Conservation (phyloP, 164 flowering plant species). For the Tinospora cordifolia region DNA sequence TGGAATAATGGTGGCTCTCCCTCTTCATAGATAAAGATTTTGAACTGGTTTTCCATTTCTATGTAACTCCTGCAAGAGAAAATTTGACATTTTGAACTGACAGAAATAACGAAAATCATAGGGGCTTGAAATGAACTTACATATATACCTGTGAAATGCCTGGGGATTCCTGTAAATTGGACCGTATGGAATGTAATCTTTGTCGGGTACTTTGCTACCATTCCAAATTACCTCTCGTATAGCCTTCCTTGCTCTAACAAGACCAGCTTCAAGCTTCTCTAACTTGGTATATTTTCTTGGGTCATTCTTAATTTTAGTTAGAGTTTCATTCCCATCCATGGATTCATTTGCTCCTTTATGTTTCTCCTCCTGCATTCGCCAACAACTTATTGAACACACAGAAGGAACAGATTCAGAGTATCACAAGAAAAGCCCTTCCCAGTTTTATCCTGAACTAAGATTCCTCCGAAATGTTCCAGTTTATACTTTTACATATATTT, state of each 20-base stretch:
- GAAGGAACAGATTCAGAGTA: too few relatives aligned
- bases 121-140: neutral
- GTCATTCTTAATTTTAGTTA: neutral
- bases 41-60: slow-evolving; percentile 66
- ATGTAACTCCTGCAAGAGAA: slow-evolving; percentile 42
- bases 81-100: too few relatives aligned
- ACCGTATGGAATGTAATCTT: slow-evolving; percentile 29
- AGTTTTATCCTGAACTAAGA: too few relatives aligned
- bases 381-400: neutral
- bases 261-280: slow-evolving; percentile 26
- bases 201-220: slow-evolving; percentile 16
- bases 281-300: slow-evolving; percentile 11
- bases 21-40: slow-evolving; percentile 57
- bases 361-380: slow-evolving; percentile 5
- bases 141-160: slow-evolving; percentile 29
- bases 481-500: too few relatives aligned
- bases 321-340: neutral
- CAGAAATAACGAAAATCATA: neutral
- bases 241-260: slow-evolving; percentile 26
- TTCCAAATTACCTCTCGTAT: slow-evolving; percentile 24
- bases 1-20: slow-evolving; percentile 68
- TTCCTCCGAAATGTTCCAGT: too few relatives aligned
- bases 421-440: too few relatives aligned
- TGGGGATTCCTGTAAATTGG: slow-evolving; percentile 34
- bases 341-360: too few relatives aligned